Base-by-base conservation (phyloP, 768 basidiomycete species). In the Lactifluus hygrophoroides region DNA sequence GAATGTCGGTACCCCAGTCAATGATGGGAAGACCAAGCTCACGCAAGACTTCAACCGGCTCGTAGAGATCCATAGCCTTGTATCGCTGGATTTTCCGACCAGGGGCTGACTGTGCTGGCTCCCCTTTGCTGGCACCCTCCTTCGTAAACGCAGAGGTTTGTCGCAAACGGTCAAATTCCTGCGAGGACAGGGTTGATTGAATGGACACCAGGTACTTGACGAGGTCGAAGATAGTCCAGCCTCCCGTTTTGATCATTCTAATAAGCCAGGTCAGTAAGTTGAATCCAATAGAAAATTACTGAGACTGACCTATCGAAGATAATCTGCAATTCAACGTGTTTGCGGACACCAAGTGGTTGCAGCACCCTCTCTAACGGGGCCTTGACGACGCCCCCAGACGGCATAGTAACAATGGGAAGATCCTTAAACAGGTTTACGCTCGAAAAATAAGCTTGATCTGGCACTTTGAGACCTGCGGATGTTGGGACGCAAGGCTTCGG, bases 381-480 rank as follows among this genome's bases (percentile, higher is more conserved):
- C 68, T 88, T 92, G 63, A 94, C 74, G 0, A 69, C 53, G 2
- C 73, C 65, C 2, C 81, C 82, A 5, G 85, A 88, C 1, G 90
- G 80, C 45, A 96, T 73, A 1, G 74, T 78, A 6, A 94, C 84
- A 43, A 91, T 80, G 0, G 94, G 85, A 27, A 95, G 76, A 69
- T 98, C 94, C n/a, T 81, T 79, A 69, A 99, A 97, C 45, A 97
- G 75, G 66, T 90, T 83, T 43, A 86, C 91, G 60, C 82, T 91
- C 11, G 86, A 74, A 67, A 96, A 94, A 71, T 96, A 97, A 3
- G 88, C 73, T 57, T 91, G 81, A 8, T 73, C 72, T 0, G 94
- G 90, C 38, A 71, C 66, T 60, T 81, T 85, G 74, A 94, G 78
- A 7, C 95, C 95, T 16, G 71, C 73, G 21, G 80, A 71, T 9